Evolutionary conservation across 306 rosid genomes (phyloP).

Genomic region (Vicia villosa): DNA sequence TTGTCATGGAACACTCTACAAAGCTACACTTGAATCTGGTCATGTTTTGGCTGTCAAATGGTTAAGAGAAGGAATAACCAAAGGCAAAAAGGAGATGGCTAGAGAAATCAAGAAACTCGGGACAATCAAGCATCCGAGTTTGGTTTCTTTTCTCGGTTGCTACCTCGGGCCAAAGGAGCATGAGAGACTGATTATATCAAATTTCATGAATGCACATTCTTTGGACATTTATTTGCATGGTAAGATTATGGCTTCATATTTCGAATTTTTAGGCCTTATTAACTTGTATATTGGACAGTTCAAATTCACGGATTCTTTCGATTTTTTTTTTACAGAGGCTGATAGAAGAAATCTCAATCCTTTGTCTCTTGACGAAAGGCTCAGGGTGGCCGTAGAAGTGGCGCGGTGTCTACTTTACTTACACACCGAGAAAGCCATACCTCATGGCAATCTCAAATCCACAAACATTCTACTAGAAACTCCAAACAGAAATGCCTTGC

Average conservation of each 20-base stretch:
- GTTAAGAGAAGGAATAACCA: constrained; percentile 78
- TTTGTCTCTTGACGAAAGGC: constrained; percentile 57
- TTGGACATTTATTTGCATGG: constrained; percentile 74
- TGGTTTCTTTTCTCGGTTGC: constrained; percentile 74
- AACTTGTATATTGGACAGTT: constrained; percentile 10
- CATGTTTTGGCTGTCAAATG: constrained; percentile 69
- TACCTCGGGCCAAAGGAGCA: constrained; percentile 73
- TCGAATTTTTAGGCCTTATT: background rate
- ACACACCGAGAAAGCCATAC: constrained; percentile 76
- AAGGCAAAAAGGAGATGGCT: constrained; percentile 75
- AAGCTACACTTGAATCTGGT: constrained; percentile 72
- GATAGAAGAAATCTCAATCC: constrained; percentile 55
- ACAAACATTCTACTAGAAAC: constrained; percentile 67
- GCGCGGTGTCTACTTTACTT: constrained; percentile 65
- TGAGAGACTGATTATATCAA: constrained; percentile 69
- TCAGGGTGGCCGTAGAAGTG: constrained; percentile 57
- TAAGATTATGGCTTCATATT: constrained; percentile 39
- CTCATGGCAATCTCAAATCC: constrained; percentile 84
- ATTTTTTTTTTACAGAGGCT: constrained; percentile 45
- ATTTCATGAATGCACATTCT: constrained; percentile 63
- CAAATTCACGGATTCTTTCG: constrained; percentile 26
- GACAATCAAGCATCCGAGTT: constrained; percentile 67
- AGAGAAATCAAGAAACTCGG: constrained; percentile 83
- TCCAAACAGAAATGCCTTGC: constrained; percentile 48
- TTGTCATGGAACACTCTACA: constrained; percentile 81